Base-by-base conservation (phyloP, 345 rosid species). In the Turritis glabra region DNA sequence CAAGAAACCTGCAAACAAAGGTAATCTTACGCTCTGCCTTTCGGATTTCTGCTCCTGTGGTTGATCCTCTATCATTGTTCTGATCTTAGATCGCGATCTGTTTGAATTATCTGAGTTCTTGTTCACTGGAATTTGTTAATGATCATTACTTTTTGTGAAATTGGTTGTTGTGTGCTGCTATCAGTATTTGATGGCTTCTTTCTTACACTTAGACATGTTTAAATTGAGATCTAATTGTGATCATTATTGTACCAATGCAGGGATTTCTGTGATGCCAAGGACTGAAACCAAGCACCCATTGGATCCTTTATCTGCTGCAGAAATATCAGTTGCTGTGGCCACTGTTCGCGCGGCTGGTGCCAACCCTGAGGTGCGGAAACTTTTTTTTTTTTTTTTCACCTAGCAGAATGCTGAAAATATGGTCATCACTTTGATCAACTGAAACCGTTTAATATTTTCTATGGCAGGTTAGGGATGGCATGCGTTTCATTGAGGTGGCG, bases 291-390 rank as follows among this genome's bases (percentile, higher is more conserved):
- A 89, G 64, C 98, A 92, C 64, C 98, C 98, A 9, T 76, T 92
- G 84, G 96, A 92, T 68, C 96, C 98, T 41, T 82, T 92, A 53
- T 83, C 98, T 43, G 91, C 92, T 4, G 92, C 98, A 29, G 98
- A 92, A 72, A 92, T 92, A 48, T 81, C 91, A 21, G 94, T 92
- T 44, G 96, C 98, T 0, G 98, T 92, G 69, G 95, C 94, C 0
- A 92, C 96, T 71, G 98, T 92, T 63, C 83, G 98, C 15, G 92
- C 96, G 0, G 98, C 96, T 76, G 98, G 96, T 75, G 86, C 94
- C 50, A 92, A 91, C 55, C 95, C 96, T 32, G 98, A 92, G 98
- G 98, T 92, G 68, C 29, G 32, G 5, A 23, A 44, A n/a, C 54
- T 32, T n/a, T 26, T 18, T 52, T 13, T 53, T 26, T 60, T 47